phyloP scores from a whole-genome alignment of 2,329 filamentous ascomycete species.

The Colletotrichum eremochloae region DNA sequence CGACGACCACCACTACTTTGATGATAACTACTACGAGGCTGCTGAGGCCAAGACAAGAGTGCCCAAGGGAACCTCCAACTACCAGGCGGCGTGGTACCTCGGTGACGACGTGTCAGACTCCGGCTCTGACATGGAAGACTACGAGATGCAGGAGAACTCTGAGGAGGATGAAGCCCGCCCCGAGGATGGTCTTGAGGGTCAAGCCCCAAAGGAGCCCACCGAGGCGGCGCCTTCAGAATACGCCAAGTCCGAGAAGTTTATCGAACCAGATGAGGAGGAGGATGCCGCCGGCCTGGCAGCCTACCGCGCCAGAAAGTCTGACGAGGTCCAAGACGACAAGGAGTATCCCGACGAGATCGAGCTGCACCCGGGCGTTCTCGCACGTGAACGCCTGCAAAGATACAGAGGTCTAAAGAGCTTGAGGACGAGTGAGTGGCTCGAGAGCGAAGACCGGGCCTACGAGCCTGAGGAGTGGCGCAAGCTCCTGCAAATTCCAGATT shows the following conservation, averaged over 20 bases:
- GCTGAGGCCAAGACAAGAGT: slow-evolving; percentile 77
- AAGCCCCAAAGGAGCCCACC: slow-evolving; percentile 75
- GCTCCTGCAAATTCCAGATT: slow-evolving; percentile 89
- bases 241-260: slow-evolving; percentile 92
- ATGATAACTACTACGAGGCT: slow-evolving; percentile 77
- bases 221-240: slow-evolving; percentile 90
- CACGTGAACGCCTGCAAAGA: slow-evolving; percentile 84
- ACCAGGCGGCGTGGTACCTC: slow-evolving; percentile 95
- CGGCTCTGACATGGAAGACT: slow-evolving; percentile 84
- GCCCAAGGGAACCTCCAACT: slow-evolving; percentile 91
- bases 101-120: slow-evolving; percentile 81
- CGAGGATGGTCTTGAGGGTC: slow-evolving; percentile 85
- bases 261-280: slow-evolving; percentile 86
- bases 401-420: slow-evolving; percentile 95
- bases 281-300: slow-evolving; percentile 82
- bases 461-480: slow-evolving; percentile 93
- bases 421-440: slow-evolving; percentile 89
- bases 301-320: slow-evolving; percentile 82
- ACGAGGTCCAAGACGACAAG: slow-evolving; percentile 88
- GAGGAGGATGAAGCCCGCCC: slow-evolving; percentile 72
- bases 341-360: slow-evolving; percentile 99
- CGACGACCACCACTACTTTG: slow-evolving; percentile 98
- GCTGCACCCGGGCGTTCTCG: slow-evolving; percentile 86
- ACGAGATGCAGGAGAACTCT: slow-evolving; percentile 70
- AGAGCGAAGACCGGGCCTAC: slow-evolving; percentile 85